These are phyloP conservation scores for Fusarium sp. DNA, from an alignment of 2,329 filamentous ascomycete species.

Conservation along the genomic window DNA sequence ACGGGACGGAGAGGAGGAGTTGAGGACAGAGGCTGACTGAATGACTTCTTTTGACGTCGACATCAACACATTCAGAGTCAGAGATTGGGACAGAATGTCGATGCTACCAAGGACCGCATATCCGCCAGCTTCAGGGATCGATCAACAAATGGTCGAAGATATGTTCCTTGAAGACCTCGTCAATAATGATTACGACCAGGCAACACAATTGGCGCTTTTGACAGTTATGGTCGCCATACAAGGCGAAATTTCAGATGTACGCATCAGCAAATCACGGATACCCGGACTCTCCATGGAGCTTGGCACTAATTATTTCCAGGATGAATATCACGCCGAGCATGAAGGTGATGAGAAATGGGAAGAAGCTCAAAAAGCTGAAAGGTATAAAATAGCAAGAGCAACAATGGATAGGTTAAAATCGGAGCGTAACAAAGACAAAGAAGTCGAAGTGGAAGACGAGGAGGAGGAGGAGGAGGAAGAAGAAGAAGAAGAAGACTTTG, in stretches of 20 bases:
- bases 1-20: constrained; percentile 29
- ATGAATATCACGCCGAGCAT: constrained; percentile 32
- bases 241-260: constrained; percentile 28
- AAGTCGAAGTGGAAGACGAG: background rate
- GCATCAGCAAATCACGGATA: background rate
- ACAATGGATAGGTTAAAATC: background rate
- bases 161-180: constrained; percentile 30
- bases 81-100: constrained; percentile 1
- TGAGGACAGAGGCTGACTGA: constrained; percentile 19
- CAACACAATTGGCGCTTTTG: constrained; percentile 20
- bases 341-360: constrained; percentile 1
- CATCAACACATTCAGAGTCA: constrained; percentile 15
- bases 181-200: constrained; percentile 5
- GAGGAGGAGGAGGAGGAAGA: background rate
- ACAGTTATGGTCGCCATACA: constrained; percentile 19
- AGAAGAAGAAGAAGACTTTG: background rate
- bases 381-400: background rate
- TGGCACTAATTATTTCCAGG: constrained; percentile 31
- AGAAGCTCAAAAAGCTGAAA: background rate
- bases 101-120: constrained; percentile 2
- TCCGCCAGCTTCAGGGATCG: constrained; percentile 2
- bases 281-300: background rate
- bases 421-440: background rate
- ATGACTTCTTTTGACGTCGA: constrained; percentile 19
- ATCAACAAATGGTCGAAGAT: constrained; percentile 14